Evolutionary conservation across 208 protist genomes (phyloP).

Genomic region (Crithidia mellificae): DNA sequence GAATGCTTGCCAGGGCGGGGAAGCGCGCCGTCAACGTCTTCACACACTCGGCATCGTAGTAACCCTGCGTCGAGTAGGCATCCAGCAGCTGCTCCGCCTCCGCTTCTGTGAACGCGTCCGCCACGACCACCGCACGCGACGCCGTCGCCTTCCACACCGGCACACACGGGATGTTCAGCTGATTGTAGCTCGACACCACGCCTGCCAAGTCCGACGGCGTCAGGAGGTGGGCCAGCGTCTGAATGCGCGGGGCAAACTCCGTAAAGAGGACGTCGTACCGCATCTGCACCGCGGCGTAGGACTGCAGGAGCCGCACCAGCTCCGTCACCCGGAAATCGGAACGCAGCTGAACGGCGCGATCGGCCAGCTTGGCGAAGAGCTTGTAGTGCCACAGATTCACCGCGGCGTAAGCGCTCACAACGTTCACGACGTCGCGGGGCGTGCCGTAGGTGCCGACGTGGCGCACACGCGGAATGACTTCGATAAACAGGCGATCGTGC

Average conservation of each 20-base stretch:
- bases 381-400: conserved; percentile 89
- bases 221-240: conserved; percentile 61
- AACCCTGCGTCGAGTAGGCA: conserved; percentile 32
- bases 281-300: conserved; percentile 79
- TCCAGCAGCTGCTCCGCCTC: conserved; percentile 39
- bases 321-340: conserved; percentile 54
- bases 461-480: conserved; percentile 77
- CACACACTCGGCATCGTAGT: conserved; percentile 32
- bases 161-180: conserved; percentile 40
- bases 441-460: conserved; percentile 81
- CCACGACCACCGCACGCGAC: conserved; percentile 33
- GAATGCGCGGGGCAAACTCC: conserved; percentile 67
- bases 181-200: conserved; percentile 59
- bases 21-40: conserved; percentile 34
- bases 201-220: conserved; percentile 39
- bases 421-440: conserved; percentile 67
- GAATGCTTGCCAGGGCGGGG: conserved; percentile 28
- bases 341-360: conserved; percentile 70
- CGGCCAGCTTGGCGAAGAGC: conserved; percentile 78
- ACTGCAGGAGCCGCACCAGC: conserved; percentile 48
- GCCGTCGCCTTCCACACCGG: conserved; percentile 56
- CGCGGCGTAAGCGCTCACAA: conserved; percentile 73
- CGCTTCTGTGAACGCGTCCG: conserved; percentile 37
- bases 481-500: conserved; percentile 82
- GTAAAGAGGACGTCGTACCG: conserved; percentile 75